phyloP scores from a whole-genome alignment of 345 rosid genomes.

The Eucalyptus sp. region DNA sequence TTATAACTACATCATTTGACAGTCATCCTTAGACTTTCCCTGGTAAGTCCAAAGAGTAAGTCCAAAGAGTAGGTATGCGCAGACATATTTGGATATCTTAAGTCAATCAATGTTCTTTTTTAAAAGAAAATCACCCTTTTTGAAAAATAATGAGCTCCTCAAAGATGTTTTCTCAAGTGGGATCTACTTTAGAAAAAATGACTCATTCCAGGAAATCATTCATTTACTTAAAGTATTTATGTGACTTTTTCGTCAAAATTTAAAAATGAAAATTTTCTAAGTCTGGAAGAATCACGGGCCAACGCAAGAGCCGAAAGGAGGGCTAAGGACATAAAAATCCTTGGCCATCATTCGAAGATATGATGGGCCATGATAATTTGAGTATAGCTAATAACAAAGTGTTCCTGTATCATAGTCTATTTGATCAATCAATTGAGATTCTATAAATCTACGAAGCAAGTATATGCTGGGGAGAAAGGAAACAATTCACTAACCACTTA shows the following conservation, averaged over 20 bases:
- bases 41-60: neutral
- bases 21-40: neutral
- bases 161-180: neutral
- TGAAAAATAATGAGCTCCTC: neutral
- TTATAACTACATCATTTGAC: neutral
- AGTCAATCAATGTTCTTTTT: neutral
- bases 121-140: neutral
- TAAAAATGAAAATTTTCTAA: neutral
- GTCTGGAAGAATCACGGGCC: neutral
- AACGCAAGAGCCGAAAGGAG: neutral
- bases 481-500: neutral
- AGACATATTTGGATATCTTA: neutral
- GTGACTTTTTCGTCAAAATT: neutral
- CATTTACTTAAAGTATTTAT: neutral
- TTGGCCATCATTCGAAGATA: neutral
- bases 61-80: neutral
- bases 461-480: neutral
- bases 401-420: neutral
- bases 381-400: neutral
- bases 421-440: neutral
- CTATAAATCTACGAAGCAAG: neutral
- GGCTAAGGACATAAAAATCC: neutral
- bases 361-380: neutral
- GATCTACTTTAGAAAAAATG: neutral
- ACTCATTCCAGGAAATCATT: neutral